Evolutionary conservation across 2,329 filamentous ascomycete genomes (phyloP), one percentile per base, ranked within the genome.

Genomic region (Colletotrichum eleusines): DNA sequence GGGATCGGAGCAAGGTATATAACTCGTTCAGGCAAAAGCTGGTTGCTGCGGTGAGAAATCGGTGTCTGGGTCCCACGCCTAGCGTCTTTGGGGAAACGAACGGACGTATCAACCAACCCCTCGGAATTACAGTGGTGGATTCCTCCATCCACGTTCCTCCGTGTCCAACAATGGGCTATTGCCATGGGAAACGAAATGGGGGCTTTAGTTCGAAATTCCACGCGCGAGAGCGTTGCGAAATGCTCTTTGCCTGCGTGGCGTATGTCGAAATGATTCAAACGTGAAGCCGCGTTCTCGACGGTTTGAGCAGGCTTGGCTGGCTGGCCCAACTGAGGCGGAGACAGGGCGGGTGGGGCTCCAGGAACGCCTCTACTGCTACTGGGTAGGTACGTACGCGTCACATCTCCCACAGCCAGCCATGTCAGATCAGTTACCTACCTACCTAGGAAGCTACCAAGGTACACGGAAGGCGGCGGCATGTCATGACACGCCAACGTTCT

Each of bases 1-100:
- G 38, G 62, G 57, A 67, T 71, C 58, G 68, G 64, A 59, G 63
- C 58, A 68, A 71, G 57, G 68, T 71, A n/a, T n/a, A n/a, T n/a
- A 68, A 68, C 68, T 57, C 58, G 16, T 66, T 68, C 42, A 18
- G 44, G 68, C 14, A 42, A 62, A n/a, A 63, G 33, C 16, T 51
- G 46, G 61, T 54, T 62, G 58, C 63, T 35, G 33, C 55, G 68
- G 55, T 31, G 58, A 71, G 31, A 42, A 44, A 23, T 53, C 33
- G 28, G 57, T 62, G 50, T 11, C 51, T 59, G 58, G 67, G 51
- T 16, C 42, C 20, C 57, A 55, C 35, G n/a, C 14, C 57, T 68
- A 71, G 63, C 68, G 57, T 50, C 50, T 61, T 8, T 14, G 38
- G 35, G 42, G 14, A 20, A 23, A 44, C 63, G 44, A 66, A 69